phyloP scores from a whole-genome alignment of 306 rosid species.

The Medicago arabica region DNA sequence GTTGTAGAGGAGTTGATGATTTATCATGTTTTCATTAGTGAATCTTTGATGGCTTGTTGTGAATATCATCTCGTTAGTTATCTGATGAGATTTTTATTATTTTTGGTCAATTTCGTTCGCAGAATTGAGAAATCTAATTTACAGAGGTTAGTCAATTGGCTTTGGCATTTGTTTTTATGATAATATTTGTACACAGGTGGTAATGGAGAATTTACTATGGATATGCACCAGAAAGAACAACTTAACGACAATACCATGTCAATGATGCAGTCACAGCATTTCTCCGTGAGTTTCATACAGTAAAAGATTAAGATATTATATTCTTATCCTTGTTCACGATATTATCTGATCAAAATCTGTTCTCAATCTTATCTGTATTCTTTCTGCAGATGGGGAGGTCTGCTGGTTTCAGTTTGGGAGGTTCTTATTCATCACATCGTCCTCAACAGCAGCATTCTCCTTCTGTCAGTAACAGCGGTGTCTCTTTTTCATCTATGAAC shows the following conservation, averaged over 20 bases:
- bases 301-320: constrained; percentile 13
- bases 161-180: constrained; percentile 41
- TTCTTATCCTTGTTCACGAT: constrained; percentile 13
- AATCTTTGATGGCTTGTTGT: constrained; percentile 22
- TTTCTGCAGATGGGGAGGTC: constrained; percentile 90
- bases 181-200: constrained; percentile 69
- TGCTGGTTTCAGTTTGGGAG: constrained; percentile 82
- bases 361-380: constrained; percentile 13
- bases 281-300: constrained; percentile 68
- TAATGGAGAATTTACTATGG: constrained; percentile 81
- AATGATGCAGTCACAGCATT: constrained; percentile 97
- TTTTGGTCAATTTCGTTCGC: constrained; percentile 1
- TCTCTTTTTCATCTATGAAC: constrained; percentile 85
- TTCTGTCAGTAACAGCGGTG: constrained; percentile 81
- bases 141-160: constrained; percentile 25
- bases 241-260: constrained; percentile 85
- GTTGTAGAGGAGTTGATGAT: neutral
- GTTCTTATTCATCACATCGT: constrained; percentile 80
- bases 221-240: constrained; percentile 98
- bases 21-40: neutral
- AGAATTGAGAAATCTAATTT: constrained; percentile 13
- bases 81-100: constrained; percentile 20
- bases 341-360: constrained; percentile 27
- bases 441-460: constrained; percentile 92
- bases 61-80: constrained; percentile 6